phyloP scores from a whole-genome alignment of 345 rosid species.

The Murraya koenigii region DNA sequence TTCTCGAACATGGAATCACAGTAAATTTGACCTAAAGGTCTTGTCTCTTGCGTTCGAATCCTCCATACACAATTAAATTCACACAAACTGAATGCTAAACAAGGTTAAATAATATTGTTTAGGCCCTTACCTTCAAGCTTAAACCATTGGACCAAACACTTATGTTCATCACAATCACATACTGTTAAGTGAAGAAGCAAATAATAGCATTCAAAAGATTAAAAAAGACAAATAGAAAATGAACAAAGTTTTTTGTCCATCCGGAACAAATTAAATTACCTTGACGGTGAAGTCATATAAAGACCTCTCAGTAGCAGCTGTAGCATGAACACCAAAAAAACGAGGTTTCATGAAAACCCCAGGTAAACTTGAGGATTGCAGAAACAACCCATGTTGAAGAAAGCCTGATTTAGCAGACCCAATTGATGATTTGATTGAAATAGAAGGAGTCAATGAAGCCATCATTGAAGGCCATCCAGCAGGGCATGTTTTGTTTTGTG shows the following conservation, averaged over 20 bases:
- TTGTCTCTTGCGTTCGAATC: too few relatives aligned
- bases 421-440: constrained; percentile 40
- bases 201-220: not conserved
- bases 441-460: constrained; percentile 28
- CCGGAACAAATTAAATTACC: constrained; percentile 31
- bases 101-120: too few relatives aligned
- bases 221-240: not conserved
- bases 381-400: constrained; percentile 46
- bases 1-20: too few relatives aligned
- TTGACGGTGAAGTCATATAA: constrained; percentile 75
- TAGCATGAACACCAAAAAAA: constrained; percentile 47
- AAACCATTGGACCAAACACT: too few relatives aligned
- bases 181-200: not conserved
- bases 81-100: too few relatives aligned
- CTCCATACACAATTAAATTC: too few relatives aligned
- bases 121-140: too few relatives aligned
- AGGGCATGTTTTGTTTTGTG: constrained; percentile 23
- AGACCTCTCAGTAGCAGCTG: constrained; percentile 72
- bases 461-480: constrained; percentile 32
- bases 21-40: too few relatives aligned
- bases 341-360: constrained; percentile 39
- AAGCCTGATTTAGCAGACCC: constrained; percentile 46
- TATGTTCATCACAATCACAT: not conserved
- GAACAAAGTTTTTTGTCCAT: not conserved
- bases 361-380: constrained; percentile 27